Percentiles rank a stretch among this genome's conserved stretches.
phyloP scores from a whole-genome alignment of 768 basidiomycete genomes.

The Candolleomyces eurysporus region DNA sequence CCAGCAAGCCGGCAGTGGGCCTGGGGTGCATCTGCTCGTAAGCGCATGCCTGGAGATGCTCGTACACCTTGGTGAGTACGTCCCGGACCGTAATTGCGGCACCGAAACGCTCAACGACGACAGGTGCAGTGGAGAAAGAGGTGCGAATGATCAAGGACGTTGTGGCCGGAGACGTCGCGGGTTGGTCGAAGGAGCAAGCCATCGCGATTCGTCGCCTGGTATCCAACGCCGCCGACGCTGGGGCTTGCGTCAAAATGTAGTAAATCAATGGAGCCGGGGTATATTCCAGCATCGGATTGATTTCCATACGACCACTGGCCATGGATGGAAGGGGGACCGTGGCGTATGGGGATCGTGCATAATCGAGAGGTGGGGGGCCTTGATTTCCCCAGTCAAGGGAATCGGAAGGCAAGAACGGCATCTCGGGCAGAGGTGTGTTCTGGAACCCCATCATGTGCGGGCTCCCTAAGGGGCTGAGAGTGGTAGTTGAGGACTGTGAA shows the following conservation, averaged over 20 bases:
- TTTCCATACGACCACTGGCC: not conserved
- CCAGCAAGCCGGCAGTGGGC: not conserved
- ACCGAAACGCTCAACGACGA: constrained; percentile 7
- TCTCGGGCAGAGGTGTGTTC: not conserved
- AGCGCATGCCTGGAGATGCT: not conserved
- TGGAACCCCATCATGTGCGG: constrained; percentile 1
- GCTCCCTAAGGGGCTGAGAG: constrained; percentile 6
- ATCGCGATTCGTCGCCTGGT: not conserved
- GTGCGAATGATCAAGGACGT: constrained; percentile 8
- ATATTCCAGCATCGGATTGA: constrained; percentile 9
- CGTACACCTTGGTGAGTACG: constrained; percentile 8
- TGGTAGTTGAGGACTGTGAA: not conserved
- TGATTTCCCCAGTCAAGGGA: constrained; percentile 3
- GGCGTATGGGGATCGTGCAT: not conserved
- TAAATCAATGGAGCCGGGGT: constrained; percentile 2
- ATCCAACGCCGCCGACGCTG: constrained; percentile 3
- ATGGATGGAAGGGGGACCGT: constrained; percentile 6
- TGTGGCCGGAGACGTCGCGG: not conserved
- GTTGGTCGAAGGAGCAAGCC: constrained; percentile 3
- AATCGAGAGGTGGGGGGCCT: not conserved
- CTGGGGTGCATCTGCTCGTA: not conserved
- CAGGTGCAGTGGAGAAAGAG: constrained; percentile 3
- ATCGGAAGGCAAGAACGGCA: not conserved
- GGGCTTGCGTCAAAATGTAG: not conserved
- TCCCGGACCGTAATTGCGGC: constrained; percentile 6